A percentile compares a stretch with the other conserved stretches of the same genome.
Conservation (phyloP, 2,329 filamentous ascomycete genomes). For the Hypoxylon sp. region DNA sequence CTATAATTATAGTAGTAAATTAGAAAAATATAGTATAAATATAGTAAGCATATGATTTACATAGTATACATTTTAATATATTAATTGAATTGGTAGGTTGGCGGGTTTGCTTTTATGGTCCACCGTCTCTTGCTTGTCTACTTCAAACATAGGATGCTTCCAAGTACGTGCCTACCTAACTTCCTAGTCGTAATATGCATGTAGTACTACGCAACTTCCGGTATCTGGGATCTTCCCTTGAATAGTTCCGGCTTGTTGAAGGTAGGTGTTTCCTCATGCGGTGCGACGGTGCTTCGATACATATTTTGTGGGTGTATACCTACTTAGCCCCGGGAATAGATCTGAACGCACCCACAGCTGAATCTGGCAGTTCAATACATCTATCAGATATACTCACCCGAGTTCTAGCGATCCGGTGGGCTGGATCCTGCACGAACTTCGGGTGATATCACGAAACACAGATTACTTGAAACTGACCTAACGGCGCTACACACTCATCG, state of each 20-base stretch:
- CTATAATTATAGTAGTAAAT: too few species aligned
- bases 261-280: slow-evolving; percentile 7
- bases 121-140: too few species aligned
- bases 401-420: slow-evolving; percentile 24
- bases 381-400: slow-evolving; percentile 8
- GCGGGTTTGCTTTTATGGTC: too few species aligned
- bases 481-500: not conserved
- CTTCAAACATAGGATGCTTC: too few species aligned
- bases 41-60: too few species aligned
- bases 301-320: slow-evolving; percentile 2
- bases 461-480: not conserved
- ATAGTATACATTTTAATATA: too few species aligned
- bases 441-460: slow-evolving; percentile 7
- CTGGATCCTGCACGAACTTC: slow-evolving; percentile 13
- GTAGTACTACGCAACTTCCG: slow-evolving; percentile 12
- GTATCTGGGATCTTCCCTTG: slow-evolving; percentile 3
- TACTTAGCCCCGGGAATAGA: slow-evolving; percentile 17
- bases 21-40: too few species aligned
- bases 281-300: slow-evolving; percentile 14
- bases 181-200: too few species aligned
- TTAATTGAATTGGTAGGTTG: too few species aligned
- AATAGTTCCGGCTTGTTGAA: slow-evolving; percentile 1
- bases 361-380: slow-evolving; percentile 34
- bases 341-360: slow-evolving; percentile 26
- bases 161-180: too few species aligned